These are phyloP conservation scores for Simmondsia chinensis DNA, from an alignment of 148 eudicot species.

Conservation along the genomic window DNA sequence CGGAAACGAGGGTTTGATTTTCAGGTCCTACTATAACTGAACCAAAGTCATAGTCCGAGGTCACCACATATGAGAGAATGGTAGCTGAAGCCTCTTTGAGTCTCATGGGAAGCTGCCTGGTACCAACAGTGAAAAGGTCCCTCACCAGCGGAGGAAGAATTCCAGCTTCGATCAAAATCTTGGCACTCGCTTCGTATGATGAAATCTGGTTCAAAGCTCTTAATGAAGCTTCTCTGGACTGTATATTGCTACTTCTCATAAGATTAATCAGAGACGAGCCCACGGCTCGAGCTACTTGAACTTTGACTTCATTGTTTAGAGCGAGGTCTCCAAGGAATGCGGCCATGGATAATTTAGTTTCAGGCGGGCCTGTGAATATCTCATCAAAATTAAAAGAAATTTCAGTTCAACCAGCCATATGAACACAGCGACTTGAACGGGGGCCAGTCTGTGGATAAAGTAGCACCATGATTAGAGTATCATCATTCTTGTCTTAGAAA, in stretches of 20 bases:
- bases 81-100: conserved; percentile 86
- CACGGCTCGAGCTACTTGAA: conserved; percentile 53
- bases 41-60: conserved; percentile 61
- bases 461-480: too few species aligned
- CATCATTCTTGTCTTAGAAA: too few species aligned
- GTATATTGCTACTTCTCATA: conserved; percentile 46
- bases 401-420: too few species aligned
- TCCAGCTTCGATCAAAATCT: conserved; percentile 65
- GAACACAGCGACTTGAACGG: too few species aligned
- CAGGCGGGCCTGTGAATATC: conserved; percentile 57
- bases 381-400: neutral
- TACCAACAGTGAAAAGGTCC: conserved; percentile 58
- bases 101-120: conserved; percentile 55
- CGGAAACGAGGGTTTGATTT: conserved; percentile 63
- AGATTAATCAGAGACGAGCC: conserved; percentile 66
- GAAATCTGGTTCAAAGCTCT: conserved; percentile 85
- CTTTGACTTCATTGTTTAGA: conserved; percentile 77
- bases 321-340: conserved; percentile 72
- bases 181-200: conserved; percentile 60
- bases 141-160: conserved; percentile 78
- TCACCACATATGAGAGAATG: conserved; percentile 70
- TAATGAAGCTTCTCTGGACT: conserved; percentile 65
- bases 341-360: conserved; percentile 81
- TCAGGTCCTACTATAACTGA: conserved; percentile 60
- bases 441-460: too few species aligned